Conservation (phyloP, 495 filamentous ascomycete genomes). For the Penicillium goetzii region DNA sequence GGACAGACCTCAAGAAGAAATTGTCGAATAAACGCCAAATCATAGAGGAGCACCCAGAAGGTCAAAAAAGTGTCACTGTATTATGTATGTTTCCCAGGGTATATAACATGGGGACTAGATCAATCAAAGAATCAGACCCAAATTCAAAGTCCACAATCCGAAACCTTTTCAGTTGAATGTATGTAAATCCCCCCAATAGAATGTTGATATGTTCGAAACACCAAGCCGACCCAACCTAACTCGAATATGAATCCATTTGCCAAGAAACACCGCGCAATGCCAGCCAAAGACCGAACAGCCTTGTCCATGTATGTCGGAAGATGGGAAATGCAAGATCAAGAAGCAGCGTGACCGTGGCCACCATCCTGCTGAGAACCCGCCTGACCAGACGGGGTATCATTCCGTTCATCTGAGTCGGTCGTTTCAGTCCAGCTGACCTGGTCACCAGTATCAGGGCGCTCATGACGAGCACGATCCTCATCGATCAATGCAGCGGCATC, state of each 20-base stretch:
- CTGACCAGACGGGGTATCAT: constrained; percentile 13
- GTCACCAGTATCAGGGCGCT: constrained; percentile 12
- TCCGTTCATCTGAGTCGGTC: constrained; percentile 21
- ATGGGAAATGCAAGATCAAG: not conserved
- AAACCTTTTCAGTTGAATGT: not conserved
- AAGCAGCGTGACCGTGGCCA: not conserved
- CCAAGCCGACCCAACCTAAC: not conserved
- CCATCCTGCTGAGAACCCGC: not conserved
- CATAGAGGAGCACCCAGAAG: not conserved
- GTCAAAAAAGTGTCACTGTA: not conserved
- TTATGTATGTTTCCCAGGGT: constrained; percentile 18
- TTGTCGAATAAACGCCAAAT: not conserved
- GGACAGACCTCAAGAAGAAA: not conserved
- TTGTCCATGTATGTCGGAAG: not conserved
- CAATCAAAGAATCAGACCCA: not conserved
- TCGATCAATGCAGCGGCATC: constrained; percentile 50
- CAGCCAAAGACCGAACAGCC: not conserved
- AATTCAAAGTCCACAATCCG: not conserved
- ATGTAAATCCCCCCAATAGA: not conserved
- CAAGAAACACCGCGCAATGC: not conserved
- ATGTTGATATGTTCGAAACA: not conserved
- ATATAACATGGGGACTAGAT: constrained; percentile 17
- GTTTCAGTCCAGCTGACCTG: constrained; percentile 30
- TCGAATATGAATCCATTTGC: too few species aligned
- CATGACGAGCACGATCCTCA: constrained; percentile 23